Conservation (phyloP, 441 rosid species). For the Bocquillonia castaneifolia region DNA sequence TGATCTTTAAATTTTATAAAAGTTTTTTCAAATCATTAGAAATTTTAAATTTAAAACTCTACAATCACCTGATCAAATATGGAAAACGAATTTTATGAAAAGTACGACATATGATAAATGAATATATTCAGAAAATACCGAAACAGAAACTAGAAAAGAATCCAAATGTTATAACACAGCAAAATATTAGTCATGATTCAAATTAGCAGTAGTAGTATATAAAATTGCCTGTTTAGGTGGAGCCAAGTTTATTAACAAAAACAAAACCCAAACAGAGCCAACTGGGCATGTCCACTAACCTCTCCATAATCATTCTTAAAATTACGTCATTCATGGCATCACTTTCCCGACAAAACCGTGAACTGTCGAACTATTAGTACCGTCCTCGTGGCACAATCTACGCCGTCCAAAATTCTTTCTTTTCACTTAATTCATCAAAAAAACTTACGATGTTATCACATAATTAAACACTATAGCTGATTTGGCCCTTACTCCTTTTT, state of each 20-base stretch:
- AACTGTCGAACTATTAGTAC: slow-evolving; percentile 29
- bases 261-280: slow-evolving; percentile 26
- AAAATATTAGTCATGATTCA: neutral
- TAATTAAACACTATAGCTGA: slow-evolving; percentile 22
- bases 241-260: slow-evolving; percentile 12
- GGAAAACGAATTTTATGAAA: no score
- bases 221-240: slow-evolving; percentile 12
- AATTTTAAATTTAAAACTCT: no score
- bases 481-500: slow-evolving; percentile 21
- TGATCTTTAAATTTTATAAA: no score
- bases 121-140: no score
- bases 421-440: neutral
- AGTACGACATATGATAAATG: no score
- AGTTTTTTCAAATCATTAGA: no score
- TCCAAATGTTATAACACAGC: no score
- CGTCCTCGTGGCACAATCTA: slow-evolving; percentile 46
- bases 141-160: no score
- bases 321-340: slow-evolving; percentile 53
- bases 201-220: neutral
- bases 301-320: slow-evolving; percentile 31
- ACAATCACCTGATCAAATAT: no score
- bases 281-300: slow-evolving; percentile 34
- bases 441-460: slow-evolving; percentile 25
- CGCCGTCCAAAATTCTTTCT: slow-evolving; percentile 41
- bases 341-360: slow-evolving; percentile 41